Conservation (phyloP, 2,329 filamentous ascomycete species). For the Rhynchosporium agropyri region DNA sequence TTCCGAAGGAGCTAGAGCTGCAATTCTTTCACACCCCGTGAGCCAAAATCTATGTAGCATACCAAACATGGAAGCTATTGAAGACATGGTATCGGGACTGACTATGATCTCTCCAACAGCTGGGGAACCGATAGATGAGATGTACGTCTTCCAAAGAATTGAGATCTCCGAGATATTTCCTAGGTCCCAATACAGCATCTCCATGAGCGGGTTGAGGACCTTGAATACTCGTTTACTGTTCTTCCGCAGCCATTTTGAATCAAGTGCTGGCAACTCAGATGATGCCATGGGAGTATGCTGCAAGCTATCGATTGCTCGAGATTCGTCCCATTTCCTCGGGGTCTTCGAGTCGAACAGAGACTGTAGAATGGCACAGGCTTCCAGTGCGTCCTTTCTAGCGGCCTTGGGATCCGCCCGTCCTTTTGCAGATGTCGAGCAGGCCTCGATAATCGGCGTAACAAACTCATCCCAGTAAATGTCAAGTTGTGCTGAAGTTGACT, state of each 20-base stretch:
- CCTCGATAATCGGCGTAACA: slow-evolving; percentile 64
- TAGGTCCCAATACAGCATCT: slow-evolving; percentile 64
- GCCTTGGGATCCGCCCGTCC: slow-evolving; percentile 43
- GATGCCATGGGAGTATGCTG: slow-evolving; percentile 44
- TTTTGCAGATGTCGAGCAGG: slow-evolving; percentile 51
- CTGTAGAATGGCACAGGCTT: slow-evolving; percentile 71
- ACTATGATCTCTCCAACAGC: slow-evolving; percentile 88
- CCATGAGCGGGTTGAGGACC: slow-evolving; percentile 61
- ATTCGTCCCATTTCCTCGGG: slow-evolving; percentile 70
- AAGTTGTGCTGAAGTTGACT: slow-evolving; percentile 63
- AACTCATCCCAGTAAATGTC: slow-evolving; percentile 80
- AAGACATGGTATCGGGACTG: slow-evolving; percentile 78
- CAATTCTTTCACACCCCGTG: slow-evolving; percentile 46
- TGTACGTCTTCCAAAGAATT: slow-evolving; percentile 62
- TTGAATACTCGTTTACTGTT: slow-evolving; percentile 68
- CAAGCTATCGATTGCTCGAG: slow-evolving; percentile 66
- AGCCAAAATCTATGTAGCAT: slow-evolving; percentile 72
- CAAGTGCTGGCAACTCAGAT: slow-evolving; percentile 80
- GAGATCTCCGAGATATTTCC: slow-evolving; percentile 58
- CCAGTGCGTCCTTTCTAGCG: slow-evolving; percentile 53
- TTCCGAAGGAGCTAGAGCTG: slow-evolving; percentile 35
- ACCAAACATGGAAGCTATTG: slow-evolving; percentile 72
- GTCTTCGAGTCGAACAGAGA: slow-evolving; percentile 64
- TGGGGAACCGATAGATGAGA: slow-evolving; percentile 65
- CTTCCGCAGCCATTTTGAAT: slow-evolving; percentile 83